Base-by-base conservation (phyloP, 75 land plant species). In the Cunninghamia lanceolata region DNA sequence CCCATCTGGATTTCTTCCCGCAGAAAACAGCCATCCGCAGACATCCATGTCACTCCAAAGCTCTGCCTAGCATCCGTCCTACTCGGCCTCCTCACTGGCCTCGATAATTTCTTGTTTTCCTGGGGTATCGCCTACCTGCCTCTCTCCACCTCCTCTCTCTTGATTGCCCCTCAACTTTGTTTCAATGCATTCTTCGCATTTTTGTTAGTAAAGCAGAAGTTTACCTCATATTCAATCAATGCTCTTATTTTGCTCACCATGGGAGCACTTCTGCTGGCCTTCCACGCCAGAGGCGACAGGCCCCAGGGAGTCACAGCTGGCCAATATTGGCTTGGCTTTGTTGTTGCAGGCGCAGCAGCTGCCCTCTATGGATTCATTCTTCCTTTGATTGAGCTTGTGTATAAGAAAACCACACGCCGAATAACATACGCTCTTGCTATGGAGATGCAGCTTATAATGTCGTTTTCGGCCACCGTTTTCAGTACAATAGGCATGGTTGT, bases 21-120 rank as follows among this genome's bases (percentile, higher is more conserved):
- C 76, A 30, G 92, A 89, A 30, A 93, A 85, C 79, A 94, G 92
- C 0, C 9, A 90, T 81, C 25, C 52, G 35, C 1, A 13, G 11
- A 14, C 53, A 50, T 17, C n/a, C 6, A 56, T 54, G 85, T 83
- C 0, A 28, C 83, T 25, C 56, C 25, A 28, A 53, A 56, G 59
- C 45, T 35, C 1, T 84, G 53, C 16, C 53, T 50, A 0, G 53
- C 53, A 14, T 50, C 53, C 53, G 0, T 50, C 16, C 2, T 50
- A 40, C 9, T 91, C 80, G 90, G 92, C 36, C 0, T 83, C 9
- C 71, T 91, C 59, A 53, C 80, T 2, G 88, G 84, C 4, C 43
- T 85, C 32, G 80, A 82, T 46, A 83, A 79, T 83, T 86, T 71
- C 76, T 78, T 90, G 42, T 90, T 86, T 84, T 46, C 90, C 30